Conservation (phyloP, 257 asterid genomes). For the Echites panduratus region DNA sequence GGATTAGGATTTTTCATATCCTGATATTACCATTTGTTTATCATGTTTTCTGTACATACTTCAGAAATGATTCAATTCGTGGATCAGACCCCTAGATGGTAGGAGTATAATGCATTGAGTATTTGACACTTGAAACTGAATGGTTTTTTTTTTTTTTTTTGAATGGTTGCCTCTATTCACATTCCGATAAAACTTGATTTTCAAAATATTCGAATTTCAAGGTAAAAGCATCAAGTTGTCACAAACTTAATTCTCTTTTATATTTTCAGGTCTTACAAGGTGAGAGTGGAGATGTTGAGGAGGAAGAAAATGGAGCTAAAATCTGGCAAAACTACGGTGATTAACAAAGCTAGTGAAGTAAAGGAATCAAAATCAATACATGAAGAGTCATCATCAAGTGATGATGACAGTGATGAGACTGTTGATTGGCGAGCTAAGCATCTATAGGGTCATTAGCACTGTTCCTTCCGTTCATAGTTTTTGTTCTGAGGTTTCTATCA, state of each 20-base stretch:
- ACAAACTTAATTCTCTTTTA: neutral
- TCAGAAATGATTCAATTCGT: neutral
- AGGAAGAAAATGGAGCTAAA: constrained; percentile 65
- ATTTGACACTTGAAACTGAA: neutral
- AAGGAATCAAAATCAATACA: constrained; percentile 15
- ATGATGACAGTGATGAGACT: constrained; percentile 51
- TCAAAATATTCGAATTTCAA: neutral
- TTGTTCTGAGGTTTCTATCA: neutral
- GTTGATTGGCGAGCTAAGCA: constrained; percentile 96
- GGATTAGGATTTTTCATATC: neutral
- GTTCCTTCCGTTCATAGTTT: neutral
- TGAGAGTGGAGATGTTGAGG: constrained; percentile 65
- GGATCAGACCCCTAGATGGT: no score
- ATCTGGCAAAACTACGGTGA: constrained; percentile 48
- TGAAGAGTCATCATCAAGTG: constrained; percentile 53
- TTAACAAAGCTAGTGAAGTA: constrained; percentile 31
- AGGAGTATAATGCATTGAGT: no score
- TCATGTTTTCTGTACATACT: neutral
- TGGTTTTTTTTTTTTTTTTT: no score
- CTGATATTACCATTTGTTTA: neutral
- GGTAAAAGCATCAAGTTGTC: neutral
- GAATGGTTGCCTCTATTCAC: neutral
- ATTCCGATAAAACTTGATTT: neutral
- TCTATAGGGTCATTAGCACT: constrained; percentile 34
- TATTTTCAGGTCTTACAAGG: constrained; percentile 48